Evolutionary conservation across 805 yeast species (phyloP).

Genomic region (Suhomyces xylopsoci): DNA sequence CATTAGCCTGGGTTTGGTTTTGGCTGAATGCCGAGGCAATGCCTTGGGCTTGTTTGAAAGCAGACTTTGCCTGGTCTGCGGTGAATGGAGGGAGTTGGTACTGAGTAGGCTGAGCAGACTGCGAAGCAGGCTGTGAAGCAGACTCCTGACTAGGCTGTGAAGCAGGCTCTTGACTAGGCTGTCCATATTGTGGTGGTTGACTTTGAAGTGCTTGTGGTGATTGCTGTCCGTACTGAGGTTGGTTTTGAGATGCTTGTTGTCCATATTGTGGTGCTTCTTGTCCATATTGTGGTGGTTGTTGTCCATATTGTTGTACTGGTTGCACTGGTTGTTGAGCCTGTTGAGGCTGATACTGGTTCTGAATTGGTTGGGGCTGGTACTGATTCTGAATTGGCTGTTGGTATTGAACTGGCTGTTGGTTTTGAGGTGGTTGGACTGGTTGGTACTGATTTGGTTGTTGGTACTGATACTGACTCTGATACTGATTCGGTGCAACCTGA

Average conservation of each 20-base stretch:
- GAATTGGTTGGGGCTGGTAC: not conserved
- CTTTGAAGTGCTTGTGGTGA: too few relatives aligned
- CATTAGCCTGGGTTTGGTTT: not conserved
- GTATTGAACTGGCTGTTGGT: not conserved
- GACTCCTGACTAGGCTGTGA: not conserved
- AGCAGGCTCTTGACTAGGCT: not conserved
- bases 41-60: not conserved
- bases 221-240: too few relatives aligned
- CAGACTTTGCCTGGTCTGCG: constrained; percentile 3
- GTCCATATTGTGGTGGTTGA: not conserved
- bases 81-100: constrained; percentile 4
- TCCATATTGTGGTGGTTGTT: not conserved
- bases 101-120: not conserved
- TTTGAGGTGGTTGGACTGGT: not conserved
- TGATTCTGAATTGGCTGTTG: not conserved
- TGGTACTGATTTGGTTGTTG: not conserved
- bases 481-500: not conserved
- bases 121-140: not conserved
- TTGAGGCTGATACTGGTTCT: not conserved
- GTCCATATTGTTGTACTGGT: not conserved
- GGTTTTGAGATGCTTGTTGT: too few relatives aligned
- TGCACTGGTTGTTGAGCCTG: not conserved
- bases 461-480: not conserved
- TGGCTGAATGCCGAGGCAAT: not conserved
- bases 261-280: not conserved